Evolutionary conservation across 805 yeast genomes (phyloP).

Genomic region (Suhomyces pyralidae): DNA sequence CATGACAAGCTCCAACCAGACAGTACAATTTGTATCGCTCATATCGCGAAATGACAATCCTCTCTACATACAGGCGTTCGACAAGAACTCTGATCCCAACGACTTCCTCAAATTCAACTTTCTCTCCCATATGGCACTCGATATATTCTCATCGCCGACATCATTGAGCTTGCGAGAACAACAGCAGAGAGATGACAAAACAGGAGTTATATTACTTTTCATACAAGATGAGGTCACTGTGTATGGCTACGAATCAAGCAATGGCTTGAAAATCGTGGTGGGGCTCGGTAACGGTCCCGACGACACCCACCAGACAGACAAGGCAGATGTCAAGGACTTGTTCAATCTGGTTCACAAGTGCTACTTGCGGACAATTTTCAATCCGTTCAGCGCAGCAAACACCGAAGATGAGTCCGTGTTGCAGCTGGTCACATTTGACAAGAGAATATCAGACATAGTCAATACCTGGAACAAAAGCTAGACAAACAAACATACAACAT

Average conservation of each 20-base stretch:
- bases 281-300: constrained; percentile 39
- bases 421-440: constrained; percentile 31
- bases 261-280: constrained; percentile 63
- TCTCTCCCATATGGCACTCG: constrained; percentile 73
- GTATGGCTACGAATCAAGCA: constrained; percentile 66
- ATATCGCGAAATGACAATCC: constrained; percentile 60
- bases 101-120: constrained; percentile 61
- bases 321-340: constrained; percentile 12
- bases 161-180: constrained; percentile 38
- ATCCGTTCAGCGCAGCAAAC: constrained; percentile 51
- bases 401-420: constrained; percentile 21
- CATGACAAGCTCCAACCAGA: not conserved
- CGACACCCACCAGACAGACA: constrained; percentile 9
- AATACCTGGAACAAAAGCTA: constrained; percentile 18
- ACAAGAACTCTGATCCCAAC: constrained; percentile 29
- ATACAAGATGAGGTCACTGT: constrained; percentile 66
- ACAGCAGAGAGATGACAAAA: constrained; percentile 17
- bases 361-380: constrained; percentile 55
- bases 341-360: constrained; percentile 46
- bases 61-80: constrained; percentile 55
- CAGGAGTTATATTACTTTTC: constrained; percentile 48
- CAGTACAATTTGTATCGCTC: constrained; percentile 52
- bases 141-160: constrained; percentile 57
- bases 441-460: constrained; percentile 25
- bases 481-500: not conserved